Evolutionary conservation across 2,329 filamentous ascomycete genomes (phyloP).

Genomic region (Colletotrichum incanum): DNA sequence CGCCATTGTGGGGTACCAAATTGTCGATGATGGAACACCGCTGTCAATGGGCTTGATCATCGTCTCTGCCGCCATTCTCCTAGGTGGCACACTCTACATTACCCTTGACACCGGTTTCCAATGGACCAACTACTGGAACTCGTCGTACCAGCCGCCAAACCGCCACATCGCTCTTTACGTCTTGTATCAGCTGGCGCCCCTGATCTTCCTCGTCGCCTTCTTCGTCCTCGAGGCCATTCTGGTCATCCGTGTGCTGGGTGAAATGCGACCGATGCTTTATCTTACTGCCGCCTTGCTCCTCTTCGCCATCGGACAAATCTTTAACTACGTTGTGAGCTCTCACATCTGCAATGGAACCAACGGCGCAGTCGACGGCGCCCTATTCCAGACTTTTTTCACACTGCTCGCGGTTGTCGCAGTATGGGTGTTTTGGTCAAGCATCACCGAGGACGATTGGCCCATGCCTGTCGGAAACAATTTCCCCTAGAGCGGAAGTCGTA

Average conservation of each 20-base stretch:
- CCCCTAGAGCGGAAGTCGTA: conserved; percentile 43
- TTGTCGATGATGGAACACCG: conserved; percentile 93
- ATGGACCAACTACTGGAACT: conserved; percentile 86
- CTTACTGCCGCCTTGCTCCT: conserved; percentile 81
- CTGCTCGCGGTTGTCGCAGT: conserved; percentile 85
- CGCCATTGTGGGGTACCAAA: conserved; percentile 91
- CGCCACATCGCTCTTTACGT: conserved; percentile 92
- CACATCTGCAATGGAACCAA: conserved; percentile 88
- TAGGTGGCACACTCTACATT: conserved; percentile 95
- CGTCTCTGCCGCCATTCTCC: conserved; percentile 78
- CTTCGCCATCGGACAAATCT: conserved; percentile 94
- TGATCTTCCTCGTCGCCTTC: conserved; percentile 91
- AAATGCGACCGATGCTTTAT: conserved; percentile 94
- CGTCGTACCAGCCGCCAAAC: conserved; percentile 71
- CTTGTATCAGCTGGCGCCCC: conserved; percentile 89
- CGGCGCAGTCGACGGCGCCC: conserved; percentile 91
- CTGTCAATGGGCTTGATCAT: conserved; percentile 84
- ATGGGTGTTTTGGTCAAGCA: conserved; percentile 99
- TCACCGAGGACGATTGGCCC: conserved; percentile 99
- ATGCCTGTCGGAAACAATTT: conserved; percentile 64
- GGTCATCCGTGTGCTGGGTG: conserved; percentile 88
- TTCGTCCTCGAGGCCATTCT: conserved; percentile 88
- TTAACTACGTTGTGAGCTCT: conserved; percentile 94
- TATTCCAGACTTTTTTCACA: conserved; percentile 96
- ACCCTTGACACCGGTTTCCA: conserved; percentile 91